These are phyloP conservation scores for Claviceps africana DNA, from an alignment of 2,329 filamentous ascomycete genomes.

Conservation along the genomic window DNA sequence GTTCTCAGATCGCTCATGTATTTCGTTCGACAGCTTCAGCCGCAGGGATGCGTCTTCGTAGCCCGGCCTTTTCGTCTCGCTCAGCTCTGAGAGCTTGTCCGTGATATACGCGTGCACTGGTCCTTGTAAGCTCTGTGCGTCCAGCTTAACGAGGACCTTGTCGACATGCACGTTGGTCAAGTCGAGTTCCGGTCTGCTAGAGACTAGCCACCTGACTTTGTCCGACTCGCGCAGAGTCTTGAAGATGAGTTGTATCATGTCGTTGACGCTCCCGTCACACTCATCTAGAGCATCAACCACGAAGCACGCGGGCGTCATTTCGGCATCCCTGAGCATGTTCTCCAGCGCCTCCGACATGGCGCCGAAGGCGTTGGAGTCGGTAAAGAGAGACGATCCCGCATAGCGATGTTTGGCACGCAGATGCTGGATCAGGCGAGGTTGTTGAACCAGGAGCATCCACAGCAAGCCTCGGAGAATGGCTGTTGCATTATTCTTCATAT, in stretches of 20 bases:
- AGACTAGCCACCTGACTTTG: slow-evolving; percentile 26
- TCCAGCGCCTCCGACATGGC: slow-evolving; percentile 22
- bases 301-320: slow-evolving; percentile 20
- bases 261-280: slow-evolving; percentile 17
- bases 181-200: slow-evolving; percentile 20
- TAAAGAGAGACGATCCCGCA: slow-evolving; percentile 20
- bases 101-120: slow-evolving; percentile 25
- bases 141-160: slow-evolving; percentile 23
- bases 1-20: slow-evolving; percentile 7
- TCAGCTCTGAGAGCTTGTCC: slow-evolving; percentile 15
- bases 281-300: slow-evolving; percentile 37
- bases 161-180: slow-evolving; percentile 19
- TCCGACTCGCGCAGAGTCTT: slow-evolving; percentile 12
- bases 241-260: slow-evolving; percentile 24
- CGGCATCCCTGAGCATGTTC: slow-evolving; percentile 25
- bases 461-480: slow-evolving; percentile 27
- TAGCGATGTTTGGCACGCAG: slow-evolving; percentile 21
- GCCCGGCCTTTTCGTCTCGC: not conserved
- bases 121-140: slow-evolving; percentile 18
- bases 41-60: slow-evolving; percentile 3
- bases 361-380: slow-evolving; percentile 23
- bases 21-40: slow-evolving; percentile 4
- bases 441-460: slow-evolving; percentile 18
- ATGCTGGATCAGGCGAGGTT: slow-evolving; percentile 20
- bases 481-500: slow-evolving; percentile 16